Base-by-base conservation (phyloP, 208 protist species). In the Strigomonas culicis region DNA sequence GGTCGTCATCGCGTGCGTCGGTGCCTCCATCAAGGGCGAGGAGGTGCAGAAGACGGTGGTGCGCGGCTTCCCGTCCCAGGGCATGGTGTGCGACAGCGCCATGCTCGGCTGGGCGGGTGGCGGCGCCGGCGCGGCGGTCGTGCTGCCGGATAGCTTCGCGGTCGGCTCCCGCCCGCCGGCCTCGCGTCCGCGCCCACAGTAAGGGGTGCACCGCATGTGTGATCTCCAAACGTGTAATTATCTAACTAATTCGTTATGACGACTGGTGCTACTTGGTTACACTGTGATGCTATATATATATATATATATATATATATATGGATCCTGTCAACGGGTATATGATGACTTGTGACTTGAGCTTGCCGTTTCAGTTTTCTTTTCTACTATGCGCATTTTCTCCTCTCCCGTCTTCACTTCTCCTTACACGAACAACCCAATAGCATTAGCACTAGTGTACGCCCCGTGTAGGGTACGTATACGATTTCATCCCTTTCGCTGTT, bases 71-170 rank as follows among this genome's bases (percentile, higher is more conserved):
- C 75, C 79, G 17, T 90, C 82, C 8, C 67, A 66, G 21, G 88
- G 88, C 1, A 92, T 94, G 80, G 46, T 94, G 66, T 94, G 88
- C 57, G 83, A 94, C 72, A 60, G 76, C 8, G 72, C 70, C 17
- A 92, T 94, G 88, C 79, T 94, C 11, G 88, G 84, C 17, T 94
- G 88, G 88, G 71, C 64, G 0, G 85, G 85, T 30, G 88, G 88
- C 32, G 84, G 81, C 32, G 83, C 80, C 3, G 81, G 81, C 0
- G 74, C 75, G 0, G 85, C 88, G 8, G 88, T 83, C 21, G 39
- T 77, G 34, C 63, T 94, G 52, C 84, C 88, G 11, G 63, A 59
- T 10, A 68, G 56, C n/a, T 79, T 75, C 43, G 39, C 55, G 1
- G 51, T 68, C 11, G 80, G 80, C 24, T 34, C 70, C 22, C 65